Evolutionary conservation across 163 green algal genomes (phyloP), one percentile per base, ranked within the genome.

Genomic region (Prototheca wickerhamii): DNA sequence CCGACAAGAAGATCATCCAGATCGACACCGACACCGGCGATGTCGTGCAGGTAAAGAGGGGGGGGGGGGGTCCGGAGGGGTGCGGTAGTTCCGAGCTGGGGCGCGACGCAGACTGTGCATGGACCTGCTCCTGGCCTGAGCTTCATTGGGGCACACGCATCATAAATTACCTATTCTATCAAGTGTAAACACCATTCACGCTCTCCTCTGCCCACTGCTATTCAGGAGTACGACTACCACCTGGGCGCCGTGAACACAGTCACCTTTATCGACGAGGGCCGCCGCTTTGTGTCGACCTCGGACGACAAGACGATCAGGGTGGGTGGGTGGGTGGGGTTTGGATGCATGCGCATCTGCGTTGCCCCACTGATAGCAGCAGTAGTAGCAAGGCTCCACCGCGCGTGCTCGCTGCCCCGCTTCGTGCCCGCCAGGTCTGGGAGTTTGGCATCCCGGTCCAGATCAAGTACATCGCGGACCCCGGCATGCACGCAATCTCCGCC

Each of bases 301-400:
- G 93, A 99, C 71, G 93, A 99, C 88, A 98, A 98, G 79, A 94
- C 85, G 35, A 87, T 99, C 61, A 82, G 93, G 49, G 88, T 98
- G 40, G 40, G 40, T 49, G 40, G 40, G 40, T 23, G 40, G 40
- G 40, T 49, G 12, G 40, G 40, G 40, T 15, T 15, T 15, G 40
- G 40, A 49, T 10, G 12, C 40, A 23, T 23, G 40, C 40, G 40
- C n/a, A n/a, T n/a, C 40, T 49, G 40, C 40, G 40, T 49, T 49
- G 40, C 15, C 40, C 15, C 12, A 49, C 40, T 49, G 12, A 49
- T 49, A 10, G 40, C 40, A 10, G 15, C 12, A 23, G 12, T 15
- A 49, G 40, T 15, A 49, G 12, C 40, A 49, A 23, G 12, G 12
- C 10, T 49, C 40, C 40, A 49, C 40, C 40, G 40, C 40, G 12